Percentiles rank a stretch among this genome's conserved stretches.
Conservation (phyloP, 2,329 filamentous ascomycete species). For the Daldinia sp. region DNA sequence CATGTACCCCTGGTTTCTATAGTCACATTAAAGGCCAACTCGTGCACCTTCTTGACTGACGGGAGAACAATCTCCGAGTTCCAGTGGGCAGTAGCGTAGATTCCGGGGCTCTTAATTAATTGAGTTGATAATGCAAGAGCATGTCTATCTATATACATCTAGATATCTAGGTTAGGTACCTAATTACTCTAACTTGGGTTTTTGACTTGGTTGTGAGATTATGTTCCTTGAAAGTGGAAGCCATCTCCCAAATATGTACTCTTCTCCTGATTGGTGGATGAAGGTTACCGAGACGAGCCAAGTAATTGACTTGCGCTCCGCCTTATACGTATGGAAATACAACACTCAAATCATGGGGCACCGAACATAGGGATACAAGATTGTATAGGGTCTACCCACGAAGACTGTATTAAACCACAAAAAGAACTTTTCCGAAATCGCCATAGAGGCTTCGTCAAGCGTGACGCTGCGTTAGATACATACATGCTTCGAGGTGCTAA, state of each 20-base stretch:
- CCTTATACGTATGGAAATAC: background rate
- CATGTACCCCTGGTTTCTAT: conserved; percentile 17
- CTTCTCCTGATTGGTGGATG: conserved; percentile 45
- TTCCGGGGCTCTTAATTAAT: background rate
- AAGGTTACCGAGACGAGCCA: conserved; percentile 29
- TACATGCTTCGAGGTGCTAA: conserved; percentile 3
- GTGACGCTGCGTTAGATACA: conserved; percentile 4
- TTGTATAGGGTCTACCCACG: background rate
- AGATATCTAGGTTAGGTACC: no score
- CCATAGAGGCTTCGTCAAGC: conserved; percentile 14
- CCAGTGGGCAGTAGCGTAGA: background rate
- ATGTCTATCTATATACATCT: background rate
- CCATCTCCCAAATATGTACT: no score
- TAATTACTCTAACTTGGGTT: background rate
- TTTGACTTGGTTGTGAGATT: background rate
- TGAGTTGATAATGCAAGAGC: background rate
- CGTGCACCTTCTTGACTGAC: conserved; percentile 6
- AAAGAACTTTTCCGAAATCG: conserved; percentile 14
- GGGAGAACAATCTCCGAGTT: conserved; percentile 32
- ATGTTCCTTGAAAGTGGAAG: background rate
- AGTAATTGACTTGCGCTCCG: background rate
- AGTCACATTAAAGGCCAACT: conserved; percentile 17
- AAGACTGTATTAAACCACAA: background rate
- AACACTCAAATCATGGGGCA: background rate
- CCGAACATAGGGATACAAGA: background rate